Percentiles rank a stretch among this genome's conserved stretches.
Conservation (phyloP, 805 yeast species). For the Yarrowia sp. region DNA sequence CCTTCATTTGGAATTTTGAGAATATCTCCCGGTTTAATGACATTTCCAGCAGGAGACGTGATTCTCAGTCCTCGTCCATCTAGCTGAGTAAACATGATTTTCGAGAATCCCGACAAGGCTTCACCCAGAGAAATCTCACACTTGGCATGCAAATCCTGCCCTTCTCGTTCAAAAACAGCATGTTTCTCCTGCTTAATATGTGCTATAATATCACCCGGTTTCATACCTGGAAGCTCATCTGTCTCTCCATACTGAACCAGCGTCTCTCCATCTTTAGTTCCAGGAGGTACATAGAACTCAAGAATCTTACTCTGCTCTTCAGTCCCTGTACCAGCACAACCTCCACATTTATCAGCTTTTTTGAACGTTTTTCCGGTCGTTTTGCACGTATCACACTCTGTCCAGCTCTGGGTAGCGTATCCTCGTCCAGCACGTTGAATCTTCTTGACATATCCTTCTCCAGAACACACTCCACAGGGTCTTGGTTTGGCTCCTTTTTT, state of each 20-base stretch:
- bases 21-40: conserved; percentile 71
- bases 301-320: conserved; percentile 65
- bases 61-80: conserved; percentile 74
- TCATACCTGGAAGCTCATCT: conserved; percentile 69
- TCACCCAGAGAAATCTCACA: conserved; percentile 68
- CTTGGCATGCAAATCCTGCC: conserved; percentile 61
- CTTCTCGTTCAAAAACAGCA: conserved; percentile 52
- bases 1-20: conserved; percentile 71
- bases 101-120: conserved; percentile 77
- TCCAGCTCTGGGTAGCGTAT: conserved; percentile 59
- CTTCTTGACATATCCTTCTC: conserved; percentile 62
- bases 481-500: conserved; percentile 54
- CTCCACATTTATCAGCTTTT: conserved; percentile 71
- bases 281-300: conserved; percentile 74
- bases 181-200: conserved; percentile 53
- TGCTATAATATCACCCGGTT: conserved; percentile 76
- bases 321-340: conserved; percentile 65
- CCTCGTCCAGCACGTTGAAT: conserved; percentile 72
- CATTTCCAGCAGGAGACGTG: conserved; percentile 72
- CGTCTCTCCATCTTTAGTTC: conserved; percentile 60
- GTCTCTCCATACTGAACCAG: conserved; percentile 66
- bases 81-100: conserved; percentile 63
- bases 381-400: conserved; percentile 63
- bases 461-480: conserved; percentile 67
- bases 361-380: conserved; percentile 65